Conservation (phyloP, 2,329 filamentous ascomycete genomes). For the Ophiobolus disseminans region DNA sequence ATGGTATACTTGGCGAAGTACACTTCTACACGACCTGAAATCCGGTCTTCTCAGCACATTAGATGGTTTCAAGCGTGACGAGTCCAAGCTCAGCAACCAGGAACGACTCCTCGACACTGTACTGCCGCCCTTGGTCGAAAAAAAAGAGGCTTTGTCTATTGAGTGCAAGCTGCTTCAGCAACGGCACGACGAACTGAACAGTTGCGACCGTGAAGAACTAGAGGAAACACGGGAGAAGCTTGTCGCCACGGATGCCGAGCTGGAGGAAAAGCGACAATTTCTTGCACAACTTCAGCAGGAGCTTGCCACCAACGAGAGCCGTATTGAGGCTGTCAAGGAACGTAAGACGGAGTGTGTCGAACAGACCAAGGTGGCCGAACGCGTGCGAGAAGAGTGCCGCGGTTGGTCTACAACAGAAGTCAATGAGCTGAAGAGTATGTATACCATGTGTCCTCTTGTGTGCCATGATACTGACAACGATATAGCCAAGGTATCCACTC, state of each 20-base stretch:
- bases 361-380: conserved; percentile 83
- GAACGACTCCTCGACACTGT: conserved; percentile 71
- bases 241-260: conserved; percentile 67
- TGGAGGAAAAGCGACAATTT: conserved; percentile 72
- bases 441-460: neutral
- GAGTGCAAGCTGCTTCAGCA: conserved; percentile 74
- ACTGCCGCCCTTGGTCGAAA: conserved; percentile 69
- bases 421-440: conserved; percentile 74
- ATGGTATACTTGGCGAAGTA: conserved; percentile 98
- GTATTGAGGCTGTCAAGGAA: conserved; percentile 67
- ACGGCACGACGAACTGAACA: conserved; percentile 75
- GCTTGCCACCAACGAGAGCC: conserved; percentile 69
- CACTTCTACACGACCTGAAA: conserved; percentile 81
- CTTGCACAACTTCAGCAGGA: conserved; percentile 72
- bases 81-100: conserved; percentile 69
- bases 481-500: conserved; percentile 67
- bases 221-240: conserved; percentile 75
- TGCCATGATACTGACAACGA: conserved; percentile 46
- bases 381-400: conserved; percentile 82
- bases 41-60: conserved; percentile 78
- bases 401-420: conserved; percentile 90
- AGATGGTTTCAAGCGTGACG: conserved; percentile 78
- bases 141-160: conserved; percentile 66
- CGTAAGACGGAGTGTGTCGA: conserved; percentile 73
- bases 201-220: conserved; percentile 82